phyloP scores from a whole-genome alignment of 495 filamentous ascomycete genomes.

The Hypomontagnella monticulosa region DNA sequence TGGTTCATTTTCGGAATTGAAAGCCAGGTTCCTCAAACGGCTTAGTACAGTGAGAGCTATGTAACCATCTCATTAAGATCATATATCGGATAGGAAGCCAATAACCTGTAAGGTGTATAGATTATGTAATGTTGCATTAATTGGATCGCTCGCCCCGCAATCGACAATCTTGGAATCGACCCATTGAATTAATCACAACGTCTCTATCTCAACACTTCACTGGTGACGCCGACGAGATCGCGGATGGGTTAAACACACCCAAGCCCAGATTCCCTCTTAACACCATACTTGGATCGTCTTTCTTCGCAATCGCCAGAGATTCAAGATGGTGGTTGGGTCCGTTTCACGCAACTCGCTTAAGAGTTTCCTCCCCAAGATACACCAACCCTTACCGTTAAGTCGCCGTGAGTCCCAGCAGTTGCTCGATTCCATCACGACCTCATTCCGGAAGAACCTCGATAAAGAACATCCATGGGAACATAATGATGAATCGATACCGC shows the following conservation, averaged over 20 bases:
- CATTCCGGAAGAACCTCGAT: constrained; percentile 81
- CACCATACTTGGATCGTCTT: neutral
- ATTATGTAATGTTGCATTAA: too few relatives aligned
- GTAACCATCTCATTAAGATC: too few relatives aligned
- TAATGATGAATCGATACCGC: constrained; percentile 27
- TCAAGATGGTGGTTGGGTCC: constrained; percentile 43
- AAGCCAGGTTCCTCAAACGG: too few relatives aligned
- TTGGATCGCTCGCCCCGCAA: too few relatives aligned
- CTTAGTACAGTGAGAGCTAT: too few relatives aligned
- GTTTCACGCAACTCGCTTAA: constrained; percentile 55
- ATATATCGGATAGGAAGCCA: too few relatives aligned
- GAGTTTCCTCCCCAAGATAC: constrained; percentile 65
- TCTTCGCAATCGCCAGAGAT: constrained; percentile 5
- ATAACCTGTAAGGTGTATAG: too few relatives aligned
- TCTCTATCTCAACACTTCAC: neutral
- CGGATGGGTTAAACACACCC: neutral
- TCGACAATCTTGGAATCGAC: too few relatives aligned
- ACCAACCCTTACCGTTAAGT: constrained; percentile 74
- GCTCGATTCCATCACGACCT: constrained; percentile 73
- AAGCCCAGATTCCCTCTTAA: constrained; percentile 9
- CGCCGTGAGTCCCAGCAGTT: constrained; percentile 72
- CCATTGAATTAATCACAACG: neutral
- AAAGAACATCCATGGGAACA: constrained; percentile 63
- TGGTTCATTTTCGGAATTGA: too few relatives aligned
- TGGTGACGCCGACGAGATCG: too few relatives aligned